These are phyloP conservation scores for Tolypocladium sp. DNA, from an alignment of 2,329 filamentous ascomycete genomes.

Conservation along the genomic window DNA sequence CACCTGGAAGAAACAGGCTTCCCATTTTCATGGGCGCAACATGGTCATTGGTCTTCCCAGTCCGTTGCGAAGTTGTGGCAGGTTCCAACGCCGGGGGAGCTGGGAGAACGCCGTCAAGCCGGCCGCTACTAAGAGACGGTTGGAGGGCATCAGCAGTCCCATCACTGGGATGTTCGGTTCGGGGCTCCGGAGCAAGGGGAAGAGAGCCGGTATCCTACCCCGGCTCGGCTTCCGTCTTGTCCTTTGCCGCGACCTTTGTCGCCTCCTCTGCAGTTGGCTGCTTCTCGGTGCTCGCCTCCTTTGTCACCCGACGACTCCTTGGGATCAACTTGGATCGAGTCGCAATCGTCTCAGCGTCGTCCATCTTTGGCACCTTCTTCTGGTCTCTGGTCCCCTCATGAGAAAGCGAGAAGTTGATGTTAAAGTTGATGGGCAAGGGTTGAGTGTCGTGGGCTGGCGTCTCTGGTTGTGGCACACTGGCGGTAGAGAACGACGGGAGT, in stretches of 20 bases:
- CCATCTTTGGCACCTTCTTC: not conserved
- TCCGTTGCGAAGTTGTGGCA: not conserved
- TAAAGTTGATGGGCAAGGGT: not conserved
- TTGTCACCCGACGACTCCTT: not conserved
- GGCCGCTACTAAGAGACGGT: not conserved
- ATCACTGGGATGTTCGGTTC: not conserved
- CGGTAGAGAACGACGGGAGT: not conserved
- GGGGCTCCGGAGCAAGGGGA: not conserved
- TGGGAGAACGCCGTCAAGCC: not conserved
- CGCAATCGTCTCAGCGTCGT: constrained; percentile 1
- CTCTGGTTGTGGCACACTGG: not conserved
- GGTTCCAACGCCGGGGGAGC: not conserved
- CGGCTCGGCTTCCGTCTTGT: not conserved
- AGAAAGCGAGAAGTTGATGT: not conserved
- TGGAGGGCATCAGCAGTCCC: not conserved
- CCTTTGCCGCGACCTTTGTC: not conserved
- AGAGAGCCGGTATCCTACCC: not conserved
- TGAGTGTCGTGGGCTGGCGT: not conserved
- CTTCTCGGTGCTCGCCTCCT: not conserved
- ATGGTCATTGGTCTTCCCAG: not conserved
- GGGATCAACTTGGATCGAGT: constrained; percentile 1
- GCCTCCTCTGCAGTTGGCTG: not conserved
- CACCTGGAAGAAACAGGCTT: constrained; percentile 3
- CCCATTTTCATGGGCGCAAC: constrained; percentile 1
- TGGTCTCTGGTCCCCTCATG: not conserved